Percentiles rank a stretch among this genome's conserved stretches.
Conservation (phyloP, 768 basidiomycete species). For the Lyophyllum shimeji region DNA sequence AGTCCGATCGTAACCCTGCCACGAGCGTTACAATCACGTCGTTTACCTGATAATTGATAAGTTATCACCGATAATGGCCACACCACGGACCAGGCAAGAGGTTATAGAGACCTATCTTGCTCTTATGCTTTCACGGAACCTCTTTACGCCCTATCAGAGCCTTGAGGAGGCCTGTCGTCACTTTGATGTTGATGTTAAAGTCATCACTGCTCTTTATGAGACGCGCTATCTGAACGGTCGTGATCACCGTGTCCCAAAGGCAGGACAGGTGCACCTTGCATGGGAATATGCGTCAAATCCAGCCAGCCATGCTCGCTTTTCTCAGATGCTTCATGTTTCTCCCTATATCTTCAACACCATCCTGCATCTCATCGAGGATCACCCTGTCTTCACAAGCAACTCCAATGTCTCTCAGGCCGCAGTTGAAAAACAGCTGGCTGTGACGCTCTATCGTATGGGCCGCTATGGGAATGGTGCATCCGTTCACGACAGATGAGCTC, state of each 20-base stretch:
- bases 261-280: slow-evolving; percentile 17
- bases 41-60: neutral
- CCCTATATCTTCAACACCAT: too few species aligned
- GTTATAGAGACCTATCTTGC: slow-evolving; percentile 9
- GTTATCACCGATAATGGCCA: neutral
- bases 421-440: slow-evolving; percentile 23
- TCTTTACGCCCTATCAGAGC: too few species aligned
- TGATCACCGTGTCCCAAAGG: neutral
- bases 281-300: slow-evolving; percentile 16
- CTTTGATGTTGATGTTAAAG: too few species aligned
- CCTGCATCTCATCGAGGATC: too few species aligned
- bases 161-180: too few species aligned
- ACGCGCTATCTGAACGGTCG: too few species aligned
- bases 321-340: too few species aligned
- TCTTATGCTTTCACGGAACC: too few species aligned
- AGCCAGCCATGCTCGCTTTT: slow-evolving; percentile 14
- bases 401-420: slow-evolving; percentile 14
- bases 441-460: slow-evolving; percentile 23
- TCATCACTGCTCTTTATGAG: too few species aligned
- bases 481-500: slow-evolving; percentile 19
- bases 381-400: slow-evolving; percentile 9
- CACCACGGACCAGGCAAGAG: neutral
- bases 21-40: too few species aligned
- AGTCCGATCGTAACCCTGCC: too few species aligned
- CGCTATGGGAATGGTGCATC: slow-evolving; percentile 22